These are phyloP conservation scores for Cubamyces lactineus DNA, from an alignment of 768 basidiomycete genomes.

Conservation along the genomic window DNA sequence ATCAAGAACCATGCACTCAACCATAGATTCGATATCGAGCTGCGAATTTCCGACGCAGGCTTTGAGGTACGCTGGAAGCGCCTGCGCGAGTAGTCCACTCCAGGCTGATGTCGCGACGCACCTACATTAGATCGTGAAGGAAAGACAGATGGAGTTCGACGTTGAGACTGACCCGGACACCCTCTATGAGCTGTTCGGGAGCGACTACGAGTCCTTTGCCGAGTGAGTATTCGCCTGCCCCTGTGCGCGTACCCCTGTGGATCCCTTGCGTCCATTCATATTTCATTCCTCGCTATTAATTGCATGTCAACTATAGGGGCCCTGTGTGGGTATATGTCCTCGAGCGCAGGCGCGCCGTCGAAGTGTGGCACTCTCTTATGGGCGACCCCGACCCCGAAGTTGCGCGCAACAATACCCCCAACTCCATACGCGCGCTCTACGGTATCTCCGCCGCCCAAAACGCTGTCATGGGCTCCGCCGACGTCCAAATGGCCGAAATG, in stretches of 20 bases:
- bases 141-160: slow-evolving; percentile 88
- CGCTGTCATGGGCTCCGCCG: slow-evolving; percentile 74
- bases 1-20: slow-evolving; percentile 80
- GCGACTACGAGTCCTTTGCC: slow-evolving; percentile 70
- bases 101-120: slow-evolving; percentile 1
- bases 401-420: slow-evolving; percentile 57
- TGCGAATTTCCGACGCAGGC: slow-evolving; percentile 74
- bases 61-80: slow-evolving; percentile 69
- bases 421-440: slow-evolving; percentile 73
- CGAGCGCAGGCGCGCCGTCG: slow-evolving; percentile 78
- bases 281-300: too few relatives aligned
- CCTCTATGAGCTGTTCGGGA: slow-evolving; percentile 78
- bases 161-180: slow-evolving; percentile 80
- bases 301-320: slow-evolving; percentile 48
- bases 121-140: slow-evolving; percentile 73
- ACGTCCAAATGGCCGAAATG: slow-evolving; percentile 69
- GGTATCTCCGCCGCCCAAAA: slow-evolving; percentile 59
- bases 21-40: slow-evolving; percentile 80
- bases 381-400: slow-evolving; percentile 63
- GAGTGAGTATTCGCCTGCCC: slow-evolving; percentile 58
- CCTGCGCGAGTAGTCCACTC: not conserved
- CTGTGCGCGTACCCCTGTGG: not conserved
- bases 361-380: slow-evolving; percentile 80
- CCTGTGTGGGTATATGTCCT: slow-evolving; percentile 93
- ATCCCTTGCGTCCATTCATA: not conserved